Percentiles rank a stretch among this genome's conserved stretches.
Evolutionary conservation across 257 asterid genomes (phyloP).

Genomic region (Primulina eburnea): DNA sequence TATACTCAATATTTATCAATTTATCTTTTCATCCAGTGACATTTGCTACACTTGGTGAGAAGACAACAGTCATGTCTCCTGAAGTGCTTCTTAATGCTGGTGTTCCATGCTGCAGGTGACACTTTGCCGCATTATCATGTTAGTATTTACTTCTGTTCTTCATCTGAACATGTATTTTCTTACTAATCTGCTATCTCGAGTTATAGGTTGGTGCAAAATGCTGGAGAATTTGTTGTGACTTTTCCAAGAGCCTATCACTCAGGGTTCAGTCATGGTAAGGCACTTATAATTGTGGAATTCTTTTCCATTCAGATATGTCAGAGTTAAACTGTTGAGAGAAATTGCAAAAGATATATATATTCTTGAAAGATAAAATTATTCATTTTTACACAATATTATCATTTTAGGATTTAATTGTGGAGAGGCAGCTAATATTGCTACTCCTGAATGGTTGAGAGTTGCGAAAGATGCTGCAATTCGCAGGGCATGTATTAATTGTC

Average conservation of each 20-base stretch:
- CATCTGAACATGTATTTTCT: slow-evolving; percentile 12
- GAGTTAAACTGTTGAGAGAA: slow-evolving; percentile 13
- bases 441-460: slow-evolving; percentile 96
- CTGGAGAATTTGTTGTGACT: slow-evolving; percentile 98
- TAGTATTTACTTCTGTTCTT: slow-evolving; percentile 24
- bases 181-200: slow-evolving; percentile 22
- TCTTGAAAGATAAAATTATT: slow-evolving; percentile 6
- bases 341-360: slow-evolving; percentile 4
- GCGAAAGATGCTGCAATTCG: slow-evolving; percentile 98
- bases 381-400: slow-evolving; percentile 20
- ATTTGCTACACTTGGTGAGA: slow-evolving; percentile 96
- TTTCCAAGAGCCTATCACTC: slow-evolving; percentile 99
- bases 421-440: slow-evolving; percentile 97
- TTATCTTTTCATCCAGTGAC: slow-evolving; percentile 63
- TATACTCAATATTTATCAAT: slow-evolving; percentile 21
- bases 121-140: slow-evolving; percentile 25
- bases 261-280: slow-evolving; percentile 97
- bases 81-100: slow-evolving; percentile 94
- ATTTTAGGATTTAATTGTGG: slow-evolving; percentile 89
- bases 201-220: slow-evolving; percentile 95
- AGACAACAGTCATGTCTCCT: slow-evolving; percentile 98
- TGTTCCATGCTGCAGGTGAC: slow-evolving; percentile 99
- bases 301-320: slow-evolving; percentile 16
- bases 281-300: slow-evolving; percentile 13
- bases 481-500: slow-evolving; percentile 91